Percentiles rank a stretch among this genome's conserved stretches.
phyloP scores from a whole-genome alignment of 352 stramenopile genomes.

The Phytophthora lateralis region DNA sequence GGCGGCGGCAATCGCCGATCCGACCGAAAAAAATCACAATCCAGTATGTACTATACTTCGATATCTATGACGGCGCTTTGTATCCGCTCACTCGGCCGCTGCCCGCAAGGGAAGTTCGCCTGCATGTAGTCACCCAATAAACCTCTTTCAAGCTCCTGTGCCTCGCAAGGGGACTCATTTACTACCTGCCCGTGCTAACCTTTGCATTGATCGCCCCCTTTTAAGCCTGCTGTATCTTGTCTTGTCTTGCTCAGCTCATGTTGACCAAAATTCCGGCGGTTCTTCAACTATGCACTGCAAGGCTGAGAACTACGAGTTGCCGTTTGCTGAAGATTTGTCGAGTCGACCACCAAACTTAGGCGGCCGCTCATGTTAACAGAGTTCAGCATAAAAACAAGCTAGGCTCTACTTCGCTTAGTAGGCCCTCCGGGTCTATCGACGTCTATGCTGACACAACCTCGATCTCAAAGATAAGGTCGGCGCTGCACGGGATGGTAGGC shows the following conservation, averaged over 20 bases:
- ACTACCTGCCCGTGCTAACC: slow-evolving; percentile 5
- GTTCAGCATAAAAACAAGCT: too few species aligned
- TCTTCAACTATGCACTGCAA: too few species aligned
- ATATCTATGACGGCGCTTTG: slow-evolving; percentile 31
- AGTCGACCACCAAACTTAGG: slow-evolving; percentile 10
- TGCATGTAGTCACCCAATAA: slow-evolving; percentile 28
- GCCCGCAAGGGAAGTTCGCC: neutral
- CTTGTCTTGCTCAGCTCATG: neutral
- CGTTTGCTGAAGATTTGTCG: too few species aligned
- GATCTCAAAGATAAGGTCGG: slow-evolving; percentile 95
- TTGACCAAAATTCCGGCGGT: neutral
- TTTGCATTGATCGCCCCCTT: slow-evolving; percentile 1
- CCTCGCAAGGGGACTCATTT: slow-evolving; percentile 20
- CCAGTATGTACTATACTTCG: slow-evolving; percentile 36
- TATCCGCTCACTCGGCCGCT: slow-evolving; percentile 4
- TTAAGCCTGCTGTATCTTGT: too few species aligned
- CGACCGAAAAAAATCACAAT: neutral
- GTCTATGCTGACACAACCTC: slow-evolving; percentile 81
- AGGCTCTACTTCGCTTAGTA: too few species aligned
- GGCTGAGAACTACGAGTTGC: too few species aligned
- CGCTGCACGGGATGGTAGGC: slow-evolving; percentile 89
- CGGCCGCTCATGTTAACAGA: neutral
- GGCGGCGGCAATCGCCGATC: neutral
- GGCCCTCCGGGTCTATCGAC: slow-evolving; percentile 1
- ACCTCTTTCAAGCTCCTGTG: slow-evolving; percentile 22